These are phyloP conservation scores for Neoarthrinium moseri DNA, from an alignment of 2,329 filamentous ascomycete genomes.

Conservation along the genomic window DNA sequence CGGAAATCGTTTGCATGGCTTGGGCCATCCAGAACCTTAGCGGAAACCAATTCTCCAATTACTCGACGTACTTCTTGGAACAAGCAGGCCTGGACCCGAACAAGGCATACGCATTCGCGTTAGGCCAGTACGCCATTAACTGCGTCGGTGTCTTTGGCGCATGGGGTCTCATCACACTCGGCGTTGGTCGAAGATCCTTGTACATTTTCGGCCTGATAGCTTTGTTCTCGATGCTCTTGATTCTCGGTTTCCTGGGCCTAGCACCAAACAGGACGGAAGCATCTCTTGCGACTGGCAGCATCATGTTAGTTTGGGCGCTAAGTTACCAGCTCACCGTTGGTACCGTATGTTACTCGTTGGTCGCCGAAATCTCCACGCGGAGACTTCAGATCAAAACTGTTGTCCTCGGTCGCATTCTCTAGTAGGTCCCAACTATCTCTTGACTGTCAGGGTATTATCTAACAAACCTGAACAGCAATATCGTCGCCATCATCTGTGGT, in stretches of 20 bases:
- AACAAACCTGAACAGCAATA: slow-evolving; percentile 50
- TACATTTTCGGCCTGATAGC: slow-evolving; percentile 75
- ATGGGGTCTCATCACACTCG: slow-evolving; percentile 75
- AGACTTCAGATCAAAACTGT: slow-evolving; percentile 90
- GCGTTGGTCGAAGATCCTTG: slow-evolving; percentile 69
- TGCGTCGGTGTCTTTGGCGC: slow-evolving; percentile 80
- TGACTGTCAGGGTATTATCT: neutral
- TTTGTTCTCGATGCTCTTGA: slow-evolving; percentile 73
- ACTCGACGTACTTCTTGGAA: slow-evolving; percentile 60
- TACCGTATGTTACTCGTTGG: slow-evolving; percentile 86
- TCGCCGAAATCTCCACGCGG: slow-evolving; percentile 79
- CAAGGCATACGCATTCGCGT: slow-evolving; percentile 57
- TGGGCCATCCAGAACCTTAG: slow-evolving; percentile 65
- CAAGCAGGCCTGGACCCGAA: slow-evolving; percentile 54
- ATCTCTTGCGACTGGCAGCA: slow-evolving; percentile 75
- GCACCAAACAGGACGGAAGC: slow-evolving; percentile 63
- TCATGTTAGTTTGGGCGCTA: slow-evolving; percentile 82
- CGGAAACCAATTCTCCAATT: slow-evolving; percentile 64
- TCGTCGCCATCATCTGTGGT: slow-evolving; percentile 78
- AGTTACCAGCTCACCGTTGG: slow-evolving; percentile 86
- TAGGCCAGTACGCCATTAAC: slow-evolving; percentile 68
- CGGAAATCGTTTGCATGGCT: slow-evolving; percentile 67
- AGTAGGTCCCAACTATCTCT: slow-evolving; percentile 40
- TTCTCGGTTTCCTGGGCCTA: slow-evolving; percentile 81
- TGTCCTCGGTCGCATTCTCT: slow-evolving; percentile 77